Percentiles rank a stretch among this genome's conserved stretches.
Evolutionary conservation across 305 asterid genomes (phyloP).

Genomic region (Rubia peregrina): DNA sequence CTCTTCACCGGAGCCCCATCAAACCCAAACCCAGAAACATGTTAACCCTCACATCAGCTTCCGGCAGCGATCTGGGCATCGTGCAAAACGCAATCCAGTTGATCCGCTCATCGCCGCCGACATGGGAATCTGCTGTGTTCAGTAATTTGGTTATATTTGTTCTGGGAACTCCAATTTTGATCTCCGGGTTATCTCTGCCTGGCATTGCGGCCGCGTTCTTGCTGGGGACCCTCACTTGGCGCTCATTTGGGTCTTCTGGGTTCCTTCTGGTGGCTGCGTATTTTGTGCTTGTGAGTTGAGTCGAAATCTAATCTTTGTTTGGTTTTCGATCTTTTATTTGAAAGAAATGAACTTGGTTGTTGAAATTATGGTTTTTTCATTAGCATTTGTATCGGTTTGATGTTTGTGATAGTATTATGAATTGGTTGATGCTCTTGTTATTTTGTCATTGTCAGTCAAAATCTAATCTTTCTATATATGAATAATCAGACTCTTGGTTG

Average conservation of each 20-base stretch:
- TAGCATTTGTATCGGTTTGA: background rate
- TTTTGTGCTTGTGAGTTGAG: conserved; percentile 72
- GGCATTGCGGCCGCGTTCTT: conserved; percentile 80
- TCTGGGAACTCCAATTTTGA: conserved; percentile 67
- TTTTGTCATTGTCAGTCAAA: background rate
- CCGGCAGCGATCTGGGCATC: conserved; percentile 38
- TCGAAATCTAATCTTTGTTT: background rate
- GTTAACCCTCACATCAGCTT: conserved; percentile 30
- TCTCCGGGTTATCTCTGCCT: conserved; percentile 58
- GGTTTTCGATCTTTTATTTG: background rate
- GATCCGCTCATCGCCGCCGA: conserved; percentile 60
- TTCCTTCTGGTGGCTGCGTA: conserved; percentile 78
- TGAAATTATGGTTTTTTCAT: background rate
- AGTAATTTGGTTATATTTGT: conserved; percentile 51
- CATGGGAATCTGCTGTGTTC: conserved; percentile 73
- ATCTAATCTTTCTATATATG: no score
- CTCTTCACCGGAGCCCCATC: conserved; percentile 27
- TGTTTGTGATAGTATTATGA: no score
- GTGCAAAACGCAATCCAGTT: conserved; percentile 48
- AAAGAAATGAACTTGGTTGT: background rate
- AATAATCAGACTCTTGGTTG: background rate
- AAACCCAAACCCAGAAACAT: conserved; percentile 27
- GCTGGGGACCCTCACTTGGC: conserved; percentile 93
- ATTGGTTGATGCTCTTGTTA: no score
- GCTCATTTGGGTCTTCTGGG: conserved; percentile 68